Conservation (phyloP, 1,139 yeast genomes). For the Arxiozyma slooffiae region DNA sequence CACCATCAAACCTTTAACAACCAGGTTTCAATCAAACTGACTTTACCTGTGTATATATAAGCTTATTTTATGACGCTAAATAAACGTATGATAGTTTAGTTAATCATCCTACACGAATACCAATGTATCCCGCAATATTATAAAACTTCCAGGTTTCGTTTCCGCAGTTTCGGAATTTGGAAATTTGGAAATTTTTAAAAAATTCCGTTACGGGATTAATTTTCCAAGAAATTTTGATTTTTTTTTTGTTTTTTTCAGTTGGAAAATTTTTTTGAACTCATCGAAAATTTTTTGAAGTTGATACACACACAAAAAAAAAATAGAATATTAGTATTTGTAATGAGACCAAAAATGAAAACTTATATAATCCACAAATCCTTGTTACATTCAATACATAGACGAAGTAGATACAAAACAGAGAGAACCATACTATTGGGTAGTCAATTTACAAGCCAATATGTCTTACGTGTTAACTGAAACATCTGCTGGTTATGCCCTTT, state of each 20-base stretch:
- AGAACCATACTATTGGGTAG: neutral
- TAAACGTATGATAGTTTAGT: too few relatives aligned
- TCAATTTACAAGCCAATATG: slow-evolving; percentile 36
- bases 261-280: slow-evolving; percentile 22
- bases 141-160: neutral
- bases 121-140: too few relatives aligned
- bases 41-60: too few relatives aligned
- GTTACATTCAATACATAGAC: too few relatives aligned
- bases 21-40: too few relatives aligned
- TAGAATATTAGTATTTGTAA: neutral
- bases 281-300: slow-evolving; percentile 20
- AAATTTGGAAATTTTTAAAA: neutral
- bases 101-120: too few relatives aligned
- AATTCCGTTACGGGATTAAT: neutral
- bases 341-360: neutral
- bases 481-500: slow-evolving; percentile 95
- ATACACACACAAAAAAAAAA: slow-evolving; percentile 1
- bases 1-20: too few relatives aligned
- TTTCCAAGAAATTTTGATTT: neutral
- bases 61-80: too few relatives aligned
- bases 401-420: neutral
- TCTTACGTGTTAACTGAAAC: slow-evolving; percentile 95
- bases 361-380: neutral
- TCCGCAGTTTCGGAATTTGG: neutral
- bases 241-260: neutral